Evolutionary conservation across 1,284 basidiomycete species (phyloP).

Genomic region (Gastroboletus turbinatus): DNA sequence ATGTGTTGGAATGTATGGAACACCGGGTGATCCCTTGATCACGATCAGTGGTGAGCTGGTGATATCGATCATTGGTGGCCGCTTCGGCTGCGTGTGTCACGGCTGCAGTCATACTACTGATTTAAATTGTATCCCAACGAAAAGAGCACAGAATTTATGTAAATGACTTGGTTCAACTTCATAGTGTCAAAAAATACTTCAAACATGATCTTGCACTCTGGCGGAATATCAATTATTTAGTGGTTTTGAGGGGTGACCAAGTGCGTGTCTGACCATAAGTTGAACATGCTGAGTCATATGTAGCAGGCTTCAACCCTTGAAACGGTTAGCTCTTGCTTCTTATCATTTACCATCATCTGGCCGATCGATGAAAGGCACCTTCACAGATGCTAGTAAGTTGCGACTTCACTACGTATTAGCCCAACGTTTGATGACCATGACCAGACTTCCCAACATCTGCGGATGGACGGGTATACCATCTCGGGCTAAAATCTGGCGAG

Average conservation of each 20-base stretch:
- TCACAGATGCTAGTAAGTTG: slow-evolving; percentile 33
- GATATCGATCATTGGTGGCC: no score
- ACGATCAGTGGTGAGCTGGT: not conserved
- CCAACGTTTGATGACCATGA: slow-evolving; percentile 1
- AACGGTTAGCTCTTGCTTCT: not conserved
- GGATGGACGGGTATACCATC: slow-evolving; percentile 73
- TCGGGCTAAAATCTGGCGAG: slow-evolving; percentile 72
- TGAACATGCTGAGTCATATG: slow-evolving; percentile 18
- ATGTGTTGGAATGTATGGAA: not conserved
- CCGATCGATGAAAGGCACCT: slow-evolving; percentile 25
- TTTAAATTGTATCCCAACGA: no score
- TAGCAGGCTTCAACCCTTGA: not conserved
- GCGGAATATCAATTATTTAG: not conserved
- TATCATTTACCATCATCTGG: not conserved
- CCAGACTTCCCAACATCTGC: slow-evolving; percentile 73
- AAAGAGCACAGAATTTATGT: not conserved
- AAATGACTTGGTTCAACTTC: not conserved
- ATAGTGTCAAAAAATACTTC: not conserved
- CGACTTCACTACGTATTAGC: not conserved
- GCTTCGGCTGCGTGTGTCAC: not conserved
- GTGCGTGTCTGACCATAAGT: not conserved
- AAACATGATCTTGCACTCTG: not conserved
- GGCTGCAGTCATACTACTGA: no score
- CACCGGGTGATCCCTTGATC: not conserved
- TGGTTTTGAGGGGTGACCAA: not conserved